These are phyloP conservation scores for Brettanomyces nanus DNA, from an alignment of 805 yeast species.

Conservation along the genomic window DNA sequence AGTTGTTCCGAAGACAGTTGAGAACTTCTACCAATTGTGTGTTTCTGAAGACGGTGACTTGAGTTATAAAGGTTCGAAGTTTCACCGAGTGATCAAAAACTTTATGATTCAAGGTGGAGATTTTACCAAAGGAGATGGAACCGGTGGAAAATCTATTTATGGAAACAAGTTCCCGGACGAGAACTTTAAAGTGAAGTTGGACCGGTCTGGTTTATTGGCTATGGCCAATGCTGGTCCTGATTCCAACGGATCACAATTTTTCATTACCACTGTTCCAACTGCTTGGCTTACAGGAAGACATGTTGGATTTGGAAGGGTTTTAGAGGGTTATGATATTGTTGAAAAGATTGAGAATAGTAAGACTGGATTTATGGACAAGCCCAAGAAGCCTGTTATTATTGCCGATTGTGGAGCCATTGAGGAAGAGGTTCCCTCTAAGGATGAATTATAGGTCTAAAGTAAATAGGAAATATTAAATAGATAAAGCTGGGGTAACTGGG, in stretches of 20 bases:
- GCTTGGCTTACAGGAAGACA: constrained; percentile 91
- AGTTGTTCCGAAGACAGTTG: constrained; percentile 80
- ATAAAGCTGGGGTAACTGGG: no score
- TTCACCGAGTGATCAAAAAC: constrained; percentile 65
- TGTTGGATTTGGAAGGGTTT: constrained; percentile 93
- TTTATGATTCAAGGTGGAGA: constrained; percentile 83
- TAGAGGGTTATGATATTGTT: constrained; percentile 82
- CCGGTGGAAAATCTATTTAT: constrained; percentile 69
- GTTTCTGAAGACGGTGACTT: constrained; percentile 65
- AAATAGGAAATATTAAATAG: no score
- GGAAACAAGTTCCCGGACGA: constrained; percentile 64
- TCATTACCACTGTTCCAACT: constrained; percentile 86
- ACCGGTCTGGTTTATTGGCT: constrained; percentile 58
- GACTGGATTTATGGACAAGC: constrained; percentile 66
- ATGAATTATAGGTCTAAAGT: constrained; percentile 31
- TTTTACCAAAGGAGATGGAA: constrained; percentile 60
- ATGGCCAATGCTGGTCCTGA: constrained; percentile 77
- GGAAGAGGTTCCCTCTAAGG: constrained; percentile 21
- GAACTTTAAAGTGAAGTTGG: constrained; percentile 59
- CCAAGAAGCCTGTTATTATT: constrained; percentile 57
- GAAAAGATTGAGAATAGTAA: constrained; percentile 63
- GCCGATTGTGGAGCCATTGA: constrained; percentile 63
- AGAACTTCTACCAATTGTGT: constrained; percentile 77
- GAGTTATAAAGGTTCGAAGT: constrained; percentile 53
- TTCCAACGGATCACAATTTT: constrained; percentile 91